Evolutionary conservation across 768 basidiomycete species (phyloP), one percentile per base, ranked within the genome.

Genomic region (Cytidiella melzeri): DNA sequence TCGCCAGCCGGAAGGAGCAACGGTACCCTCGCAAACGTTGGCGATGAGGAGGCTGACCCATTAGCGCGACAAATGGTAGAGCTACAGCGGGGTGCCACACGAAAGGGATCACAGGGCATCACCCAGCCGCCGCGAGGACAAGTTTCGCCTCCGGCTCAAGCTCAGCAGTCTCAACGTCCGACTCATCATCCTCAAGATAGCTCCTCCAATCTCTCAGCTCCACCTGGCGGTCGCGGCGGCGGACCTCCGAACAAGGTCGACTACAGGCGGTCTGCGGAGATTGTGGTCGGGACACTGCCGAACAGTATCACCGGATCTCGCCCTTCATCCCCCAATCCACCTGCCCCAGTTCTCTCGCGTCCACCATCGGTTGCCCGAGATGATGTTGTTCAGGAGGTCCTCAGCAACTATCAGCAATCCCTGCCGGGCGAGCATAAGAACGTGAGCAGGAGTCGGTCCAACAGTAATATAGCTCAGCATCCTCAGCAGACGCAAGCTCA

Each of bases 371-470:
- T 67, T 3, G 68, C 71, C 25, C 67, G 74, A 2, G 63, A 72
- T 36, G 74, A 81, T n/a, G 72, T 78, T 0, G 80, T 91, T 15
- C 83, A 87, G 48, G 79, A 81, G n/a, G 82, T 92, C 6, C 66
- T 92, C 13, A 71, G 73, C 0, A 76, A 81, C 55, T 97, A 97
- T 60, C 79, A 84, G 23, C 91, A 92, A 59, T 79, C 84, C 1
- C 77, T 97, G 62, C 94, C 93, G 5, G 93, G 92, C 3, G 94
- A 96, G 63, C 71, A 77, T 43, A 82, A 77, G 65, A 71, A 75
- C 6, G 69, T 79, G 21, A 81, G 78, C 59, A 69, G 79, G 40
- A 85, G 77, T 50, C 59, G 55, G 37, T 58, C 53, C 39, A 58
- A 57, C 61, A 69, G 55, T 64, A 50, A 52, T 52, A 57, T 41